Percentiles rank a stretch among this genome's conserved stretches.
phyloP scores from a whole-genome alignment of 2,329 filamentous ascomycete species.

The Nigrospora sphaerica region DNA sequence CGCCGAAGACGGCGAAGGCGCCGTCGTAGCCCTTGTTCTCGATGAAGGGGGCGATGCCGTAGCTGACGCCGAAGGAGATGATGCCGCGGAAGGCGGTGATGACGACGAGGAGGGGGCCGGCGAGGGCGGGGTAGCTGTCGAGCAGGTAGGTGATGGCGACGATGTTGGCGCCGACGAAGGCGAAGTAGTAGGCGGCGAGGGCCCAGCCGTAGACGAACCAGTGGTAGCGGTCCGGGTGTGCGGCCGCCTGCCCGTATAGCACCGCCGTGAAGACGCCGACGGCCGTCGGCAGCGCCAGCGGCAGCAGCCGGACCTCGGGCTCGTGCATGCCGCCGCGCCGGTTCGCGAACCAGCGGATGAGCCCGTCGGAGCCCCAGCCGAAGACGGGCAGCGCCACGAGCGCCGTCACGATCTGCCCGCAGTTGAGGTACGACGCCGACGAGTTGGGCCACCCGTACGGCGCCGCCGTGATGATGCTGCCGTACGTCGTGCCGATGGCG shows the following conservation, averaged over 20 bases:
- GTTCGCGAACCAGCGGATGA: slow-evolving; percentile 25
- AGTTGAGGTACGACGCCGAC: slow-evolving; percentile 27
- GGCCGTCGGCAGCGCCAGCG: slow-evolving; percentile 26
- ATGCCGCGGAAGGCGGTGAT: slow-evolving; percentile 38
- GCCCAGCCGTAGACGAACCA: slow-evolving; percentile 24
- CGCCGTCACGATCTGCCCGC: slow-evolving; percentile 29
- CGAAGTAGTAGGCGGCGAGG: slow-evolving; percentile 23
- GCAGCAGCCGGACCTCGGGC: slow-evolving; percentile 29
- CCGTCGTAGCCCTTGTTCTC: slow-evolving; percentile 22
- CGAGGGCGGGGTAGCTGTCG: slow-evolving; percentile 33
- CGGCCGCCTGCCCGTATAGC: slow-evolving; percentile 28
- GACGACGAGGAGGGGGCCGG: slow-evolving; percentile 33
- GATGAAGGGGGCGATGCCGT: slow-evolving; percentile 20
- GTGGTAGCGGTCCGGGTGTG: slow-evolving; percentile 24
- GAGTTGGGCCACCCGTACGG: slow-evolving; percentile 29
- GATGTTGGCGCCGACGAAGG: slow-evolving; percentile 34
- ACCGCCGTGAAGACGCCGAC: slow-evolving; percentile 28
- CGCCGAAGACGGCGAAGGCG: slow-evolving; percentile 22
- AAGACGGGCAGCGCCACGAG: slow-evolving; percentile 29
- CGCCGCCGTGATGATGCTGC: slow-evolving; percentile 22
- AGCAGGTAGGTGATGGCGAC: slow-evolving; percentile 35
- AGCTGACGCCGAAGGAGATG: slow-evolving; percentile 31
- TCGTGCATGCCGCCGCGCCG: slow-evolving; percentile 32
- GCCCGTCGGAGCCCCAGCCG: slow-evolving; percentile 28
- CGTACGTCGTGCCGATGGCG: slow-evolving; percentile 33